These are phyloP conservation scores for Amphichorda felina DNA, from an alignment of 2,329 filamentous ascomycete species.

Conservation along the genomic window DNA sequence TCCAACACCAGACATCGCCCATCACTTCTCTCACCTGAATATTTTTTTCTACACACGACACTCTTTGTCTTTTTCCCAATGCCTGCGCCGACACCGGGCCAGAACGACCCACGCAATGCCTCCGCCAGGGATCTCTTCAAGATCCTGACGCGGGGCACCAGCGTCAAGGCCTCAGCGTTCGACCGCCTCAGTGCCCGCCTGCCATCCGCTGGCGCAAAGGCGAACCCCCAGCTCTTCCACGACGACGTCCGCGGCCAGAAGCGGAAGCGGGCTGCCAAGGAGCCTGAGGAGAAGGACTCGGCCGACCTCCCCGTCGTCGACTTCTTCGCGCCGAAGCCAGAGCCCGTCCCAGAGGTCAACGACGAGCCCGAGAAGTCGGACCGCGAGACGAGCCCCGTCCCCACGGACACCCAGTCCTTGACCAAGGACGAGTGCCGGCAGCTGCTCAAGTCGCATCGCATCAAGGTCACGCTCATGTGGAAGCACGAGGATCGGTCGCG, in stretches of 20 bases:
- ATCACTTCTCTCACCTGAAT: background rate
- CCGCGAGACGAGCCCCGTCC: constrained; percentile 14
- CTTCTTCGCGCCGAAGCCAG: constrained; percentile 43
- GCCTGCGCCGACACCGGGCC: constrained; percentile 1
- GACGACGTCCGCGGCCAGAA: constrained; percentile 40
- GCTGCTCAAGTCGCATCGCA: constrained; percentile 65
- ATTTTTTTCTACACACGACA: background rate
- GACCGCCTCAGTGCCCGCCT: constrained; percentile 22
- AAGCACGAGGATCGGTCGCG: constrained; percentile 28
- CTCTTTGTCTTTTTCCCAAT: background rate
- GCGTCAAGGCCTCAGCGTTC: constrained; percentile 22
- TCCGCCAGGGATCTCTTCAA: constrained; percentile 58
- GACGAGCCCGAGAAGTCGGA: constrained; percentile 8
- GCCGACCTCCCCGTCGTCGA: constrained; percentile 35
- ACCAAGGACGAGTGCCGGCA: constrained; percentile 62
- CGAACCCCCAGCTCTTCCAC: constrained; percentile 61
- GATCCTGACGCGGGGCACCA: constrained; percentile 59
- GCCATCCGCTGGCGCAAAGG: constrained; percentile 51
- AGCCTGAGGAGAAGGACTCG: constrained; percentile 15
- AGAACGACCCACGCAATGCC: background rate
- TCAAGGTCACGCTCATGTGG: constrained; percentile 73
- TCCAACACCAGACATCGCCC: too few species aligned
- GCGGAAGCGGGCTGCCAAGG: constrained; percentile 35
- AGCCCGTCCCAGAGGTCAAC: constrained; percentile 22
- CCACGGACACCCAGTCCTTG: constrained; percentile 17